Conservation (phyloP, 495 filamentous ascomycete genomes). For the Pseudevernia furfuracea region DNA sequence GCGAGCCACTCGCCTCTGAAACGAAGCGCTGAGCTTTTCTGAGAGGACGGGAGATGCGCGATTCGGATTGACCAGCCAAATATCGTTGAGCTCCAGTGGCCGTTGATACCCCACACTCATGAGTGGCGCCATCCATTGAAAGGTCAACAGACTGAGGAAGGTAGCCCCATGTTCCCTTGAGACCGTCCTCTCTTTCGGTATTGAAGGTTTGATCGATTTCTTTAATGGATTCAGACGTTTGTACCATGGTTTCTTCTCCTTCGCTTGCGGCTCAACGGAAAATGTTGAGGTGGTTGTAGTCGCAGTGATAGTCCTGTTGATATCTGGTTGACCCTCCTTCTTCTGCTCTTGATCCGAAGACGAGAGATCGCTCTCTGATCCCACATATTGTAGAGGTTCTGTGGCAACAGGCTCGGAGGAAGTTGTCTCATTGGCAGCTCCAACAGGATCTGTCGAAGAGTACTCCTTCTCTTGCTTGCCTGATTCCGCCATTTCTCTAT, state of each 20-base stretch:
- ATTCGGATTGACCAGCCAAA: slow-evolving; percentile 79
- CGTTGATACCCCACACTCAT: slow-evolving; percentile 73
- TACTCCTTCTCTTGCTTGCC: slow-evolving; percentile 25
- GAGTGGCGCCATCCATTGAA: slow-evolving; percentile 58
- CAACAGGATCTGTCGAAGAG: slow-evolving; percentile 23
- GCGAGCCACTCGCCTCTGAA: slow-evolving; percentile 54
- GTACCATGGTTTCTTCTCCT: slow-evolving; percentile 44
- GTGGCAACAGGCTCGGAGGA: slow-evolving; percentile 24
- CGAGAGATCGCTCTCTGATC: slow-evolving; percentile 22
- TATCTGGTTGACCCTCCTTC: slow-evolving; percentile 6
- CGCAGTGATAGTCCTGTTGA: slow-evolving; percentile 21
- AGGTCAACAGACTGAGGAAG: slow-evolving; percentile 47
- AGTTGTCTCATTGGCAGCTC: slow-evolving; percentile 20
- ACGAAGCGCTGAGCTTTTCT: slow-evolving; percentile 53
- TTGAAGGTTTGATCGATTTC: slow-evolving; percentile 41
- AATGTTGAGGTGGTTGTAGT: slow-evolving; percentile 25
- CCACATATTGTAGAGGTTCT: slow-evolving; percentile 23
- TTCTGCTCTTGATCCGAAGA: slow-evolving; percentile 12
- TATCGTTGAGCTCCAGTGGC: slow-evolving; percentile 71
- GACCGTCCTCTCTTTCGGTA: slow-evolving; percentile 43
- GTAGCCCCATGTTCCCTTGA: slow-evolving; percentile 47
- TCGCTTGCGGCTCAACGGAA: slow-evolving; percentile 11
- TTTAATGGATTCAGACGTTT: slow-evolving; percentile 49
- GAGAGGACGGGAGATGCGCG: slow-evolving; percentile 63
- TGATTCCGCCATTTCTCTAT: slow-evolving; percentile 16